Conservation (phyloP, 2,329 filamentous ascomycete genomes). For the Penicillium sp. region DNA sequence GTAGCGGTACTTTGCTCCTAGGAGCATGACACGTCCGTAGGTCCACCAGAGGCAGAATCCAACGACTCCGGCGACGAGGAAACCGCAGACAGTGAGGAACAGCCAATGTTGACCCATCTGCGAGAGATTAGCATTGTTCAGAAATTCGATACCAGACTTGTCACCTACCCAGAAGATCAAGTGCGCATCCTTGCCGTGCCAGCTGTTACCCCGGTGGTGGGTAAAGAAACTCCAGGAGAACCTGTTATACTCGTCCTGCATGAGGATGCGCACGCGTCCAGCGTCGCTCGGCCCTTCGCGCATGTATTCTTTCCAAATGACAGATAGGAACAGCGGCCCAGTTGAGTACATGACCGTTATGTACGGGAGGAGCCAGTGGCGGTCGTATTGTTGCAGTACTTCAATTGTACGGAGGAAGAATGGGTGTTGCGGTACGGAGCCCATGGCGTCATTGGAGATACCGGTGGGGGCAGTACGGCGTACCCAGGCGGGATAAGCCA, state of each 20-base stretch:
- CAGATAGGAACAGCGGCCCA: slow-evolving; percentile 70
- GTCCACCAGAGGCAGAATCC: slow-evolving; percentile 51
- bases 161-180: slow-evolving; percentile 61
- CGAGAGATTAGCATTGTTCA: not conserved
- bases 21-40: slow-evolving; percentile 48
- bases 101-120: slow-evolving; percentile 58
- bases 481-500: slow-evolving; percentile 67
- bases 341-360: slow-evolving; percentile 78
- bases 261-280: slow-evolving; percentile 63
- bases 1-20: slow-evolving; percentile 41
- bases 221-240: slow-evolving; percentile 71
- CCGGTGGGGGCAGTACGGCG: slow-evolving; percentile 71
- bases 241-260: slow-evolving; percentile 67
- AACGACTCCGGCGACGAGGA: slow-evolving; percentile 48
- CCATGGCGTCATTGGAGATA: slow-evolving; percentile 80
- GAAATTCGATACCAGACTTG: not conserved
- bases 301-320: slow-evolving; percentile 73
- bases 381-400: slow-evolving; percentile 64
- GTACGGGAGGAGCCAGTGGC: slow-evolving; percentile 67
- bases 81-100: slow-evolving; percentile 53
- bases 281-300: slow-evolving; percentile 41
- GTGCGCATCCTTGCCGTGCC: slow-evolving; percentile 62
- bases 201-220: slow-evolving; percentile 62
- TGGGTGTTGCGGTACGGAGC: slow-evolving; percentile 66
- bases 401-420: slow-evolving; percentile 71